Evolutionary conservation across 1,139 yeast genomes (phyloP).

Genomic region (Candida pseudoviswanathii): DNA sequence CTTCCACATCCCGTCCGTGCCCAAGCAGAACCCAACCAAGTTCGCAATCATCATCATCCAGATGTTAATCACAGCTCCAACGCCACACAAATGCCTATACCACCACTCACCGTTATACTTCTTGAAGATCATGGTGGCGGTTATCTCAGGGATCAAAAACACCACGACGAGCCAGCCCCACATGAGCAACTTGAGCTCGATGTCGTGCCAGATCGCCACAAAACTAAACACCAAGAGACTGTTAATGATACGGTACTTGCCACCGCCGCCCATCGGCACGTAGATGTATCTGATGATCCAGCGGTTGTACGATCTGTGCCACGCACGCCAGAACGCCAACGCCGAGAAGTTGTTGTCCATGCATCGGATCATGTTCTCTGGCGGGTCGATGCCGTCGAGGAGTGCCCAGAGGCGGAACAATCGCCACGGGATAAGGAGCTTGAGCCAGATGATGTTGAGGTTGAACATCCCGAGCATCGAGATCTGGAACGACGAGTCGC

Average conservation of each 20-base stretch:
- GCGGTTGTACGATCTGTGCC: slow-evolving; percentile 94
- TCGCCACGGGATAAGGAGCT: slow-evolving; percentile 94
- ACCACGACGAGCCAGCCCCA: slow-evolving; percentile 98
- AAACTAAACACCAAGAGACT: slow-evolving; percentile 89
- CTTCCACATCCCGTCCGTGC: slow-evolving; percentile 76
- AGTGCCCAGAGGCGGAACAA: slow-evolving; percentile 91
- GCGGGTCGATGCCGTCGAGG: slow-evolving; percentile 90
- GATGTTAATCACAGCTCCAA: slow-evolving; percentile 85
- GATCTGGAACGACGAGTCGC: slow-evolving; percentile 87
- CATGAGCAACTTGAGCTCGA: slow-evolving; percentile 75
- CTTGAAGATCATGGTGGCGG: slow-evolving; percentile 52
- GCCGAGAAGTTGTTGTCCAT: slow-evolving; percentile 94
- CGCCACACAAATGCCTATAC: slow-evolving; percentile 81
- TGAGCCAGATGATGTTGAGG: slow-evolving; percentile 88
- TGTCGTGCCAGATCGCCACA: slow-evolving; percentile 98
- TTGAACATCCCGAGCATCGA: slow-evolving; percentile 94
- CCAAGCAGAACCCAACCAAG: slow-evolving; percentile 90
- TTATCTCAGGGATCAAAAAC: slow-evolving; percentile 84
- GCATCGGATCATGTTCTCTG: slow-evolving; percentile 97
- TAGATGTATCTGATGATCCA: slow-evolving; percentile 87
- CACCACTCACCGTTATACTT: slow-evolving; percentile 56
- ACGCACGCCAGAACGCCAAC: slow-evolving; percentile 94
- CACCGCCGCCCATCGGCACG: slow-evolving; percentile 85
- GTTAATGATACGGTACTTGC: slow-evolving; percentile 66
- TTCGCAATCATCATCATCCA: slow-evolving; percentile 99